Conservation (phyloP, 352 stramenopile genomes). For the Phytophthora gonapodyides region DNA sequence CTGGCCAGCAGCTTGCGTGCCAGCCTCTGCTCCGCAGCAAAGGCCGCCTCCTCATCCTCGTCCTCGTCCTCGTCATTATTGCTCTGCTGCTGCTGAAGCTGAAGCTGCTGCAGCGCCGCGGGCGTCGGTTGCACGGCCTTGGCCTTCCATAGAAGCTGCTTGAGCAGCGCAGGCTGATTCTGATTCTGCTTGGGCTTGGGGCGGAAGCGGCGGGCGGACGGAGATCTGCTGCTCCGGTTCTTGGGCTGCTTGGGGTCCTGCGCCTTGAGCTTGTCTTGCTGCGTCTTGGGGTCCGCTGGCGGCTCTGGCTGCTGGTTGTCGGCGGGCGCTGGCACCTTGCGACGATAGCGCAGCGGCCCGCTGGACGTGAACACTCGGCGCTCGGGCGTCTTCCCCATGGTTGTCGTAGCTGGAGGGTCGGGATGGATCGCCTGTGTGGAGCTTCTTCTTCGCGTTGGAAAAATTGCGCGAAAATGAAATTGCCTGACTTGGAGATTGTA, state of each 20-base stretch:
- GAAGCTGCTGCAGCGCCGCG: background rate
- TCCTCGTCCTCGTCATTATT: slow-evolving; percentile 20
- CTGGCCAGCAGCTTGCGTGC: slow-evolving; percentile 44
- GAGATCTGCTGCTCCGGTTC: slow-evolving; percentile 18
- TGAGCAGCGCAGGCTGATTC: slow-evolving; percentile 39
- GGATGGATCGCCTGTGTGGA: slow-evolving; percentile 16
- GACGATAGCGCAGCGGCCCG: slow-evolving; percentile 51
- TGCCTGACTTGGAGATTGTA: too few relatives aligned
- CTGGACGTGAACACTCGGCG: slow-evolving; percentile 33
- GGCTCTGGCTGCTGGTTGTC: slow-evolving; percentile 41
- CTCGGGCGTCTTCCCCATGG: slow-evolving; percentile 61
- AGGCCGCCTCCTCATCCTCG: slow-evolving; percentile 49
- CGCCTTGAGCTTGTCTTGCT: slow-evolving; percentile 7
- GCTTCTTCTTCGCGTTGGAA: slow-evolving; percentile 1
- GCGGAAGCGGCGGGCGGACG: slow-evolving; percentile 7
- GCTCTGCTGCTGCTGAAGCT: slow-evolving; percentile 8
- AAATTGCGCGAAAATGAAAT: slow-evolving; percentile 8
- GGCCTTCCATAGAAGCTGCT: slow-evolving; percentile 68
- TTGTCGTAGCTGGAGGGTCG: slow-evolving; percentile 15
- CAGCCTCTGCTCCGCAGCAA: slow-evolving; percentile 44
- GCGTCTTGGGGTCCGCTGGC: background rate
- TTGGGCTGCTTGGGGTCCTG: slow-evolving; percentile 2
- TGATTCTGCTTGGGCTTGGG: slow-evolving; percentile 18
- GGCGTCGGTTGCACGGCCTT: slow-evolving; percentile 39
- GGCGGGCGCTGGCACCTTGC: slow-evolving; percentile 39